Conservation (phyloP, 352 stramenopile genomes). For the Blastocystis sp. region DNA sequence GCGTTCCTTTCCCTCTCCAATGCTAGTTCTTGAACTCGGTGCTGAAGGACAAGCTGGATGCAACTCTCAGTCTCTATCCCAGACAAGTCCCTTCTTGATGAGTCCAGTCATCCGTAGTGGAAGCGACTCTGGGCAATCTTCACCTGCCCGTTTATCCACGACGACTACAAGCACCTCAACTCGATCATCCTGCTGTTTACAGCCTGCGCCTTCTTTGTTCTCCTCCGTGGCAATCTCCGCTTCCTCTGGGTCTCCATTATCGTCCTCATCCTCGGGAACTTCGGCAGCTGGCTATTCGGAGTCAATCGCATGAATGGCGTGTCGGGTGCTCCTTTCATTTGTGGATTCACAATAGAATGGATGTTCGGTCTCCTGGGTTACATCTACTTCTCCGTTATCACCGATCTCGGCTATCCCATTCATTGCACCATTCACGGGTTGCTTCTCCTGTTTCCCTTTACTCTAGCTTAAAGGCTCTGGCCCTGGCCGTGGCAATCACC, state of each 20-base stretch:
- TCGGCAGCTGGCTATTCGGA: slow-evolving; percentile 31
- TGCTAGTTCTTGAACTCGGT: background rate
- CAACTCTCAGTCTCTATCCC: slow-evolving; percentile 15
- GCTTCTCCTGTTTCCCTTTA: background rate
- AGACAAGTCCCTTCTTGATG: background rate
- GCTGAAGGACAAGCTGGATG: background rate
- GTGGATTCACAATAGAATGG: background rate
- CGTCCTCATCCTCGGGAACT: slow-evolving; percentile 36
- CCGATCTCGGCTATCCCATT: slow-evolving; percentile 4
- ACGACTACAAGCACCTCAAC: slow-evolving; percentile 37
- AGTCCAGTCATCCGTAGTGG: background rate
- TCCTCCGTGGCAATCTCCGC: slow-evolving; percentile 31
- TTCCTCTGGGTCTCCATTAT: slow-evolving; percentile 41
- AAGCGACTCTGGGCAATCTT: slow-evolving; percentile 14
- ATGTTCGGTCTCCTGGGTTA: slow-evolving; percentile 5
- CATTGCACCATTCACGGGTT: background rate
- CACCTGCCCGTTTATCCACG: slow-evolving; percentile 48
- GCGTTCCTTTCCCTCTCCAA: background rate
- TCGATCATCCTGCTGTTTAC: slow-evolving; percentile 19
- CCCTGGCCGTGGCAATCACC: slow-evolving; percentile 26
- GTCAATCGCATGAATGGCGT: slow-evolving; percentile 32
- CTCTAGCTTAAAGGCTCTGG: slow-evolving; percentile 21
- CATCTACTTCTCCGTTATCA: slow-evolving; percentile 48
- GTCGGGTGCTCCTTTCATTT: background rate
- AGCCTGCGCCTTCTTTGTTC: slow-evolving; percentile 14